A percentile compares a stretch with the other conserved stretches of the same genome.
phyloP scores from a whole-genome alignment of 2,329 filamentous ascomycete genomes.

The Dothideomycetes sp. region DNA sequence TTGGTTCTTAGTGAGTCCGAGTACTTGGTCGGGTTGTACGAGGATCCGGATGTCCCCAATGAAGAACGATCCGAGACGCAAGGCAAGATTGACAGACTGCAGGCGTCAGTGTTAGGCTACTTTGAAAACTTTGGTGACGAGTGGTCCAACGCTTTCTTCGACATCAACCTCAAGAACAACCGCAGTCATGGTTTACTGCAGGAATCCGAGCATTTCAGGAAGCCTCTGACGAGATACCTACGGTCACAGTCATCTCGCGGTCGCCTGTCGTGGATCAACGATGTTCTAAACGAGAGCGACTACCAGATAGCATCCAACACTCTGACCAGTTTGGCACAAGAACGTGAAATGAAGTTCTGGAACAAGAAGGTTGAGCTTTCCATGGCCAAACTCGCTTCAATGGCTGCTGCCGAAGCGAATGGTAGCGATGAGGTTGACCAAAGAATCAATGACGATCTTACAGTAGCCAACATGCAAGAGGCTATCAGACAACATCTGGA shows the following conservation, averaged over 20 bases:
- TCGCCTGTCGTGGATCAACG: slow-evolving; percentile 90
- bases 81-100: slow-evolving; percentile 36
- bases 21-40: slow-evolving; percentile 28
- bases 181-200: slow-evolving; percentile 46
- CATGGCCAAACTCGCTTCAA: slow-evolving; percentile 65
- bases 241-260: slow-evolving; percentile 61
- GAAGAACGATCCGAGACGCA: slow-evolving; percentile 23
- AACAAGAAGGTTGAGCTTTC: slow-evolving; percentile 89
- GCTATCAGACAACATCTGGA: slow-evolving; percentile 62
- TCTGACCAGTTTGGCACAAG: slow-evolving; percentile 59
- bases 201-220: slow-evolving; percentile 57
- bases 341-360: slow-evolving; percentile 73
- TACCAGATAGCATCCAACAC: slow-evolving; percentile 63
- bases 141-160: slow-evolving; percentile 71
- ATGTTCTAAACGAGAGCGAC: slow-evolving; percentile 67
- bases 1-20: slow-evolving; percentile 38
- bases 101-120: slow-evolving; percentile 36
- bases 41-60: slow-evolving; percentile 26
- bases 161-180: slow-evolving; percentile 38
- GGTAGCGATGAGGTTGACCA: slow-evolving; percentile 5
- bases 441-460: slow-evolving; percentile 48
- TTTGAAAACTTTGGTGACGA: slow-evolving; percentile 57
- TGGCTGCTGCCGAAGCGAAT: slow-evolving; percentile 50
- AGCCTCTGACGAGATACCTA: slow-evolving; percentile 69
- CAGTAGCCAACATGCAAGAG: slow-evolving; percentile 71